Conservation (phyloP, 2,329 filamentous ascomycete species). For the Ophiosphaerella herpotricha region DNA sequence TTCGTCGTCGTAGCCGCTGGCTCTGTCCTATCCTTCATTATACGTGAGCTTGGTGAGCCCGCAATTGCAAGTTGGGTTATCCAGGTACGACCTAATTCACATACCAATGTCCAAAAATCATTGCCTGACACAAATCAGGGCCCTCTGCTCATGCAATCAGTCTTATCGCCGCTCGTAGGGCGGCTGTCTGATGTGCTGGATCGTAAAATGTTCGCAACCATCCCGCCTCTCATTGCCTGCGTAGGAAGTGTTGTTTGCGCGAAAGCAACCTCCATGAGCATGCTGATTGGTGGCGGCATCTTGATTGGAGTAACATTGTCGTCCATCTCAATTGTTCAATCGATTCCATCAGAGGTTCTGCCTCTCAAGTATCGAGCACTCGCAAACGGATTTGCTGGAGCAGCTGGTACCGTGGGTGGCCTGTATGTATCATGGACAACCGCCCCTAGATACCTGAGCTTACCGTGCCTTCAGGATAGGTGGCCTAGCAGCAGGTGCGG, state of each 20-base stretch:
- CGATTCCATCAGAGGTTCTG: slow-evolving; percentile 62
- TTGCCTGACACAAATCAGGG: slow-evolving; percentile 45
- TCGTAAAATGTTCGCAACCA: slow-evolving; percentile 58
- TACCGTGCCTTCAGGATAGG: slow-evolving; percentile 48
- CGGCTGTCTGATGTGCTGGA: slow-evolving; percentile 62
- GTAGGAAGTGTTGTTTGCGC: slow-evolving; percentile 60
- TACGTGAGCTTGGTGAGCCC: slow-evolving; percentile 58
- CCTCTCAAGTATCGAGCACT: slow-evolving; percentile 62
- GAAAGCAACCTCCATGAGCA: slow-evolving; percentile 60
- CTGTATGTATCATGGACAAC: slow-evolving; percentile 47
- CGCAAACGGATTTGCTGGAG: slow-evolving; percentile 59
- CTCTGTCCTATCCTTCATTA: slow-evolving; percentile 61
- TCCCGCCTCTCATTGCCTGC: slow-evolving; percentile 60
- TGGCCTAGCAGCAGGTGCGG: slow-evolving; percentile 56
- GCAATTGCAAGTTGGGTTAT: slow-evolving; percentile 62
- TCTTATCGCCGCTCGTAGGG: slow-evolving; percentile 61
- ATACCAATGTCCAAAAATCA: background rate
- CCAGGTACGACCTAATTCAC: slow-evolving; percentile 42
- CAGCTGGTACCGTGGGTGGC: slow-evolving; percentile 58
- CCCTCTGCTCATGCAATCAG: slow-evolving; percentile 62
- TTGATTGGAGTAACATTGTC: slow-evolving; percentile 60
- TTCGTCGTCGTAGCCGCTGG: slow-evolving; percentile 62
- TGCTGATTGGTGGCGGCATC: slow-evolving; percentile 62
- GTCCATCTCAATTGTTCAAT: slow-evolving; percentile 60
- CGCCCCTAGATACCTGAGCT: background rate